Evolutionary conservation across 108 stramenopile genomes (phyloP).

Genomic region (Parmales sp.): DNA sequence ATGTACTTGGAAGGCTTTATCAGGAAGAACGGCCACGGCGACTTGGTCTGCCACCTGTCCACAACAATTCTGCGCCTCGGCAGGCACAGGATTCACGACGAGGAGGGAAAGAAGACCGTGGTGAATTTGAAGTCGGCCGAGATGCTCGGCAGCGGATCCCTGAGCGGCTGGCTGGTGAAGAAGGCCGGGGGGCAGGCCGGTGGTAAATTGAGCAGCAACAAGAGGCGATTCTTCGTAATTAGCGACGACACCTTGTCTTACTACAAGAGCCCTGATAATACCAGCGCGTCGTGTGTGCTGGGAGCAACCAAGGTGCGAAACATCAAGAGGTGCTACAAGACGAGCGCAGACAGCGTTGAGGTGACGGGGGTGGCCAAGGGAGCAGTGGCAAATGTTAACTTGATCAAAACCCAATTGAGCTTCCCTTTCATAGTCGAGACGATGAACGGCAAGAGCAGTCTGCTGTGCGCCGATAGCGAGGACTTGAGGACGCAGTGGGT

Average conservation of each 20-base stretch:
- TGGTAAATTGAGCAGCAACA: slow-evolving; percentile 2
- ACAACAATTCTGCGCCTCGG: background rate
- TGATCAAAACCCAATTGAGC: too few relatives aligned
- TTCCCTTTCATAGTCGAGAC: slow-evolving; percentile 7
- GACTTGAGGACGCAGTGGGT: background rate
- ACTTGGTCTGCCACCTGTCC: background rate
- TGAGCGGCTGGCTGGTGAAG: slow-evolving; percentile 6
- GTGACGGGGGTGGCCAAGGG: background rate
- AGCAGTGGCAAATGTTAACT: too few relatives aligned
- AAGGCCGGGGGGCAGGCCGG: background rate
- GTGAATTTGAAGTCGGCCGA: background rate
- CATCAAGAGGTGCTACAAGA: slow-evolving; percentile 1
- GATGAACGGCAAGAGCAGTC: slow-evolving; percentile 5
- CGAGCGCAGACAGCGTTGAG: background rate
- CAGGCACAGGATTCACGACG: background rate
- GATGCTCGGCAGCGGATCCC: background rate
- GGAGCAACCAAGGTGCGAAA: slow-evolving; percentile 3
- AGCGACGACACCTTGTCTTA: background rate
- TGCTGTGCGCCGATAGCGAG: slow-evolving; percentile 1
- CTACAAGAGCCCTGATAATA: background rate
- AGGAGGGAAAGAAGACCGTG: background rate
- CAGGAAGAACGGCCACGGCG: slow-evolving; percentile 9
- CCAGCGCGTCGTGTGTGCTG: background rate
- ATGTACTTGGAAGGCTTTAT: slow-evolving; percentile 12
- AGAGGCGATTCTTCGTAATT: slow-evolving; percentile 1